Percentiles rank a stretch among this genome's conserved stretches.
Evolutionary conservation across 2,329 filamentous ascomycete genomes (phyloP).

Genomic region (Fusarium metavorans): DNA sequence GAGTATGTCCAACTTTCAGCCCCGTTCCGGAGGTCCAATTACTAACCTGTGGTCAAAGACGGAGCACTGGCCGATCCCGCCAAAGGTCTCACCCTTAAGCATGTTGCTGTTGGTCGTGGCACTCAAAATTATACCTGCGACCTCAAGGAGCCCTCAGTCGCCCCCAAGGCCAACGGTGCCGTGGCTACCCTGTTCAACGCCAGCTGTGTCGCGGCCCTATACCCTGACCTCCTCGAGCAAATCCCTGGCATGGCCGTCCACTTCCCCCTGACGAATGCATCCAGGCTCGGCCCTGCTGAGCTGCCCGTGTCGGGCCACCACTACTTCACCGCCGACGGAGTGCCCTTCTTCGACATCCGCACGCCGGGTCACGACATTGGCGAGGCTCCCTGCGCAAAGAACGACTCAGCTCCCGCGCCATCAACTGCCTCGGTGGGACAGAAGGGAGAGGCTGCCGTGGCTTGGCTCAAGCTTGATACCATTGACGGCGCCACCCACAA

Average conservation of each 20-base stretch:
- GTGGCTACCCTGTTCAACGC: slow-evolving; percentile 89
- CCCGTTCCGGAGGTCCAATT: background rate
- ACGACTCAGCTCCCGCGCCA: slow-evolving; percentile 72
- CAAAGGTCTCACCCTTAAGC: slow-evolving; percentile 72
- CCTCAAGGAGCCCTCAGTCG: slow-evolving; percentile 66
- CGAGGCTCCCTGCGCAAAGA: slow-evolving; percentile 72
- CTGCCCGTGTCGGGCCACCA: slow-evolving; percentile 80
- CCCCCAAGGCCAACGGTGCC: slow-evolving; percentile 77
- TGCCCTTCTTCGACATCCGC: slow-evolving; percentile 85
- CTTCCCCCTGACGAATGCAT: slow-evolving; percentile 65
- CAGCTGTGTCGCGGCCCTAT: slow-evolving; percentile 79
- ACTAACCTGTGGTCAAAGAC: slow-evolving; percentile 27
- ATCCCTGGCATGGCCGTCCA: slow-evolving; percentile 77
- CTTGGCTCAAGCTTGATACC: slow-evolving; percentile 81
- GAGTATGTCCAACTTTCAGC: slow-evolving; percentile 52
- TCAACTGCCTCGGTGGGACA: slow-evolving; percentile 68
- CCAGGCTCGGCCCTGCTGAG: slow-evolving; percentile 66
- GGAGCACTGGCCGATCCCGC: slow-evolving; percentile 71
- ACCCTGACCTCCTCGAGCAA: slow-evolving; percentile 73
- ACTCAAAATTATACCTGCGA: slow-evolving; percentile 95
- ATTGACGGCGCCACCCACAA: slow-evolving; percentile 65
- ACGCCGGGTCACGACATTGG: slow-evolving; percentile 66
- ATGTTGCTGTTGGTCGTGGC: slow-evolving; percentile 88
- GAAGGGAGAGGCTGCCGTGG: slow-evolving; percentile 75
- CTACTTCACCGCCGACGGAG: slow-evolving; percentile 79